Conservation (phyloP, 352 stramenopile genomes). For the Globisporangium apiculatum region DNA sequence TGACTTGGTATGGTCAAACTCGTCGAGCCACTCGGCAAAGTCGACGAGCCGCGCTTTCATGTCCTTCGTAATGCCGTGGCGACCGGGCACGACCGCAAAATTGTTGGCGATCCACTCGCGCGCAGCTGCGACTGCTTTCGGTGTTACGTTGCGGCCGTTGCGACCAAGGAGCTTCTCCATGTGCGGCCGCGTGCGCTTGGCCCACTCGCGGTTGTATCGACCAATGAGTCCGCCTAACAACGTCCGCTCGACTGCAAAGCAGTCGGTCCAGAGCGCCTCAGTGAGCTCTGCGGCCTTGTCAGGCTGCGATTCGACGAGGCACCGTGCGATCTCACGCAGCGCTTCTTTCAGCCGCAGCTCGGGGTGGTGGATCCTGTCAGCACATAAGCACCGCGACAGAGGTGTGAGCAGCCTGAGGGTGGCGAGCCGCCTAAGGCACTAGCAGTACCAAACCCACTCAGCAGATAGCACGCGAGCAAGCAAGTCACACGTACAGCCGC, state of each 20-base stretch:
- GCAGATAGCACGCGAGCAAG: background rate
- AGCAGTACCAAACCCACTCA: background rate
- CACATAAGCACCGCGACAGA: slow-evolving; percentile 3
- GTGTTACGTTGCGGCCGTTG: slow-evolving; percentile 41
- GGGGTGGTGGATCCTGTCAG: slow-evolving; percentile 62
- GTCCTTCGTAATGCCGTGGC: slow-evolving; percentile 66
- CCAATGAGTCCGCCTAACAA: slow-evolving; percentile 56
- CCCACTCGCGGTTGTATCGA: slow-evolving; percentile 76
- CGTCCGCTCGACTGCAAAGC: slow-evolving; percentile 41
- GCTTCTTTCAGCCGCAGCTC: slow-evolving; percentile 79
- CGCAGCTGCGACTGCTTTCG: slow-evolving; percentile 44
- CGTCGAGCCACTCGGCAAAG: slow-evolving; percentile 82
- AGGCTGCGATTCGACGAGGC: slow-evolving; percentile 44
- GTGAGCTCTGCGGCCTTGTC: slow-evolving; percentile 26
- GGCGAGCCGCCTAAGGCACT: no score
- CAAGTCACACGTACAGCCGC: slow-evolving; percentile 35
- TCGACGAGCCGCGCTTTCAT: slow-evolving; percentile 76
- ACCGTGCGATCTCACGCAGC: slow-evolving; percentile 51
- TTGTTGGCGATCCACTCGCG: slow-evolving; percentile 66
- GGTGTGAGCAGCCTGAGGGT: background rate
- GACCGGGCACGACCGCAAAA: slow-evolving; percentile 65
- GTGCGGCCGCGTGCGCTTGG: slow-evolving; percentile 33
- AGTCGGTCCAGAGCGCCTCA: slow-evolving; percentile 47
- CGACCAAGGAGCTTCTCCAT: slow-evolving; percentile 74
- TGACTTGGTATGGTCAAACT: slow-evolving; percentile 70